Evolutionary conservation across 1,284 basidiomycete species (phyloP).

Genomic region (Puccinia brachypodii): DNA sequence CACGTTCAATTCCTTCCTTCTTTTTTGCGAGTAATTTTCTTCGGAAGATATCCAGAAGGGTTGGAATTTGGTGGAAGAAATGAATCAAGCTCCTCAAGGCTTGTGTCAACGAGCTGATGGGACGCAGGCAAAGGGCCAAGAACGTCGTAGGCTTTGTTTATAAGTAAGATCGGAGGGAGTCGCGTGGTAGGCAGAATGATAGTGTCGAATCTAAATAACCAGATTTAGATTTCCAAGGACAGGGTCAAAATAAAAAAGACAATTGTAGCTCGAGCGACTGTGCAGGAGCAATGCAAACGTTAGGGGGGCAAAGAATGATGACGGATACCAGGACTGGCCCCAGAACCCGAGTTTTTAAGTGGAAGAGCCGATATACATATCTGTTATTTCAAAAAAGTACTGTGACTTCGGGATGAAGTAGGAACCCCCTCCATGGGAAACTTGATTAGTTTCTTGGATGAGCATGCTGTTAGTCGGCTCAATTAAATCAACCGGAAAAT

Average conservation of each 20-base stretch:
- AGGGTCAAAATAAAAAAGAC: background rate
- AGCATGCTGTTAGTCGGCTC: too few species aligned
- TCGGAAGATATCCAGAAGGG: background rate
- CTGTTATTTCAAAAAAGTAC: background rate
- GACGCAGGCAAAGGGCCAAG: background rate
- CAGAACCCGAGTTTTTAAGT: background rate
- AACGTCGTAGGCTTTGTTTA: background rate
- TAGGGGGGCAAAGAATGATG: background rate
- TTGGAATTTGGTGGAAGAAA: background rate
- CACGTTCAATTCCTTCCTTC: background rate
- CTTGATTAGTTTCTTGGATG: background rate
- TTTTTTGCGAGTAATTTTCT: background rate
- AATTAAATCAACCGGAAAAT: too few species aligned
- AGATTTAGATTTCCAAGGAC: background rate
- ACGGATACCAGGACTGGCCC: background rate
- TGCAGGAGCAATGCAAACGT: background rate
- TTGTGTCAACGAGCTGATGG: background rate
- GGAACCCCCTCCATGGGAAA: background rate
- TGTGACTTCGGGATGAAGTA: background rate
- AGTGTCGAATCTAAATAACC: background rate
- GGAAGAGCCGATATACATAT: background rate
- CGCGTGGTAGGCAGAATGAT: background rate
- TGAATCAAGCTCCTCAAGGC: background rate
- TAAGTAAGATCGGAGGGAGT: background rate
- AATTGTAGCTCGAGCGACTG: background rate